phyloP scores from a whole-genome alignment of 2,329 filamentous ascomycete species.

The Colletotrichum sp. region DNA sequence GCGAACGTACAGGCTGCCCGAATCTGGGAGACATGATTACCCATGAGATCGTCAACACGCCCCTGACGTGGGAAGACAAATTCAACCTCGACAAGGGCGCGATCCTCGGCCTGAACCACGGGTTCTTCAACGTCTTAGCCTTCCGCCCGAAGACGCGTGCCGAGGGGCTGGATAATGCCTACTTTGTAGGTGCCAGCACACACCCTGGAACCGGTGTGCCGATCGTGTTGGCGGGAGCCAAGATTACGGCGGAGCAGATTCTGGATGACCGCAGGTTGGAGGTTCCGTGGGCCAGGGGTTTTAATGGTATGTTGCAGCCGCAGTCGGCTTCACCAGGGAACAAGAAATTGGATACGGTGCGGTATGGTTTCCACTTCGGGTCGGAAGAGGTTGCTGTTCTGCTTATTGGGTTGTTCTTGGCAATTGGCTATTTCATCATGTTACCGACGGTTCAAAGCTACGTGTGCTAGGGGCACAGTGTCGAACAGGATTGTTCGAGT shows the following conservation, averaged over 20 bases:
- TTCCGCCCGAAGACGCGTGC: slow-evolving; percentile 67
- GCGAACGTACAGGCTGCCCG: slow-evolving; percentile 61
- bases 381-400: slow-evolving; percentile 20
- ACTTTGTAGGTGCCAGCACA: slow-evolving; percentile 77
- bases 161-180: slow-evolving; percentile 53
- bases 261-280: slow-evolving; percentile 34
- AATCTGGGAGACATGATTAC: slow-evolving; percentile 51
- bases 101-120: slow-evolving; percentile 73
- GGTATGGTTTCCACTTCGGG: slow-evolving; percentile 16
- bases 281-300: slow-evolving; percentile 30
- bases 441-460: neutral
- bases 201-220: slow-evolving; percentile 80
- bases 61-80: slow-evolving; percentile 63
- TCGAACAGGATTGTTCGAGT: no score
- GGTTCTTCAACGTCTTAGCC: slow-evolving; percentile 74
- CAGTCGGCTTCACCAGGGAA: neutral
- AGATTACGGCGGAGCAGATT: slow-evolving; percentile 56
- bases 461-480: neutral
- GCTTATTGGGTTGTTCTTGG: neutral
- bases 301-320: slow-evolving; percentile 9
- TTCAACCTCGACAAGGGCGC: slow-evolving; percentile 80
- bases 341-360: slow-evolving; percentile 10
- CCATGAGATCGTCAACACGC: slow-evolving; percentile 70
- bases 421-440: neutral
- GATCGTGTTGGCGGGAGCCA: slow-evolving; percentile 72